Base-by-base conservation (phyloP, 2,329 filamentous ascomycete species). In the Botrytis byssoidea region DNA sequence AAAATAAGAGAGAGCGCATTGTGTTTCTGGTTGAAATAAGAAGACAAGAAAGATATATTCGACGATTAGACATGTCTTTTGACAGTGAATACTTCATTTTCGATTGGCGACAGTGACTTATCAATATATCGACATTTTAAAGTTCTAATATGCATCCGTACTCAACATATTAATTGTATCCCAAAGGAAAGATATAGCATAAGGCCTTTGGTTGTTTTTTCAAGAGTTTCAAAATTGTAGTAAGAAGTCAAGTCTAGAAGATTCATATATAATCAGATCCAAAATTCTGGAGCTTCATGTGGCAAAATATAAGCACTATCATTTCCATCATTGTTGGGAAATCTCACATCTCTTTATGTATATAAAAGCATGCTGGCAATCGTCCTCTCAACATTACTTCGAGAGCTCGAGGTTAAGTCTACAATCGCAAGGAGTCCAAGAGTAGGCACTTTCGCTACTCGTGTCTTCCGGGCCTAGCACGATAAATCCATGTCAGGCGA, bases 271-370 rank as follows among this genome's bases (percentile, higher is more conserved):
- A 25, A 46, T 35, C 42, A 9, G 22, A n/a, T 63, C 14, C 12
- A 6, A 55, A 6, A 3, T 8, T 25, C 57, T 32, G 3, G 12
- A 16, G 14, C 3, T 35, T 32, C 16, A 1, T 2, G n/a, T 25
- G 29, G 2, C 1, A 29, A 7, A 16, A 29, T 51, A 5, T 14
- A 46, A 12, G 8, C 4, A 32, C n/a, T 25, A 9, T 22, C 1
- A 35, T 3, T 29, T 32, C 10, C 16, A 22, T 25, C 61, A 32
- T 0, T 2, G 3, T 63, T 63, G 61, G 12, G 4, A 44, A 9
- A 22, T 0, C 3, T 18, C 1, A 4, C 1, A n/a, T 65, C 5
- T 51, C 4, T 20, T 44, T 32, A 9, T 8, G 35, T 0, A 42
- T 46, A 25, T 46, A 46, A 14, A 46, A 6, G 2, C 20, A 32